phyloP scores from a whole-genome alignment of 148 eudicot species.

The Arbutus unedo region DNA sequence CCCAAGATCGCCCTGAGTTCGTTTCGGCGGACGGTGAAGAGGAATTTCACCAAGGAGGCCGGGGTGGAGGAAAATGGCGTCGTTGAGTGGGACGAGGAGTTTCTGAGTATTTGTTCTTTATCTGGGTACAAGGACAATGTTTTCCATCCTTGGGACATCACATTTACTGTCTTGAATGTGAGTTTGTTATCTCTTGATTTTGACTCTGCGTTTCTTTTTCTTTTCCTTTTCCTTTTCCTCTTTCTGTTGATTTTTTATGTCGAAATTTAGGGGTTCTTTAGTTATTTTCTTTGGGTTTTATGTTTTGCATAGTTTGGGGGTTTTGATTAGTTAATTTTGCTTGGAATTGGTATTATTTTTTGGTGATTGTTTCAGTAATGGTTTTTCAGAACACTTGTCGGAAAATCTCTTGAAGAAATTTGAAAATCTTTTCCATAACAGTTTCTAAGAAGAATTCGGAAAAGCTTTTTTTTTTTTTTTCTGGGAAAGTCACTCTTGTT shows the following conservation, averaged over 20 bases:
- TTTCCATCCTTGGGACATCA: slow-evolving; percentile 87
- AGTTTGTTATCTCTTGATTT: slow-evolving; percentile 24
- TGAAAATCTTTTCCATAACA: too few species aligned
- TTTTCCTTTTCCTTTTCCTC: background rate
- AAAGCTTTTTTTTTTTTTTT: background rate
- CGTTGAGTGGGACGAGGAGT: slow-evolving; percentile 75
- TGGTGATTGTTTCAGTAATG: background rate
- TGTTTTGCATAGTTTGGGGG: too few species aligned
- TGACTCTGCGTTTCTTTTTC: background rate
- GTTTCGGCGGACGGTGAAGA: slow-evolving; percentile 49
- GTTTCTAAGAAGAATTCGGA: too few species aligned
- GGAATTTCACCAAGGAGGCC: slow-evolving; percentile 41
- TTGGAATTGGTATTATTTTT: background rate
- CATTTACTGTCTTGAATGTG: slow-evolving; percentile 61
- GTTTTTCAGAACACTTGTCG: background rate
- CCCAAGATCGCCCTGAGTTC: slow-evolving; percentile 53
- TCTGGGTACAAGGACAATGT: slow-evolving; percentile 58
- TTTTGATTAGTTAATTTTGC: background rate
- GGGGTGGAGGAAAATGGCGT: slow-evolving; percentile 37
- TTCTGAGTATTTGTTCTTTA: slow-evolving; percentile 49
- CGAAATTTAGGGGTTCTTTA: background rate
- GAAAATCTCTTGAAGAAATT: background rate
- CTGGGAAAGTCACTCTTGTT: background rate
- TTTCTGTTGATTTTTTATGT: background rate
- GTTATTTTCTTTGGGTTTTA: background rate